Percentiles rank a stretch among this genome's conserved stretches.
Evolutionary conservation across 2,329 filamentous ascomycete species (phyloP).

Genomic region (Aspergillus ustus): DNA sequence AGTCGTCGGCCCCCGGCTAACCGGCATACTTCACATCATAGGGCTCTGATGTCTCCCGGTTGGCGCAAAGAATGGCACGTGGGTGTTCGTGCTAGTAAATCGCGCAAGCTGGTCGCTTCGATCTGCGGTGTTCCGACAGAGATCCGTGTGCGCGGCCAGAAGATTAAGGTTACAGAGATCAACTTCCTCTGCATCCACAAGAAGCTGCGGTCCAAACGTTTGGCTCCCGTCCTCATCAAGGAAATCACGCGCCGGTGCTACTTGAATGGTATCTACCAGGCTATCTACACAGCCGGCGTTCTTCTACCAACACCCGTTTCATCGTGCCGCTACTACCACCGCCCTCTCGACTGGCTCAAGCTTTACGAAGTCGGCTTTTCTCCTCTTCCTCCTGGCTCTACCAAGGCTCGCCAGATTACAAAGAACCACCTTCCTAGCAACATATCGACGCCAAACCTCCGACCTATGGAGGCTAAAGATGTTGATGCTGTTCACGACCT

Average conservation of each 20-base stretch:
- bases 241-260: conserved; percentile 95
- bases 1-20: neutral
- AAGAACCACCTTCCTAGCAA: conserved; percentile 81
- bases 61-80: conserved; percentile 96
- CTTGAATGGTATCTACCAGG: conserved; percentile 84
- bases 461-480: conserved; percentile 79
- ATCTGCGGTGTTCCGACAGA: conserved; percentile 91
- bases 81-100: conserved; percentile 82
- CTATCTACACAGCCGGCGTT: conserved; percentile 91
- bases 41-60: conserved; percentile 91
- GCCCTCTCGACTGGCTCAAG: conserved; percentile 93
- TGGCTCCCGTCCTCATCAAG: conserved; percentile 94
- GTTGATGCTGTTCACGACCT: conserved; percentile 75
- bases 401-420: conserved; percentile 80
- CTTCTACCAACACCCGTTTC: conserved; percentile 90
- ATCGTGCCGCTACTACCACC: conserved; percentile 94
- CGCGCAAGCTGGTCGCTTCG: conserved; percentile 88
- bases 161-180: conserved; percentile 83
- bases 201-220: conserved; percentile 90
- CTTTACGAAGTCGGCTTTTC: conserved; percentile 94
- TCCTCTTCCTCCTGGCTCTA: conserved; percentile 80
- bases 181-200: conserved; percentile 99
- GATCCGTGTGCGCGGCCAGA: conserved; percentile 76
- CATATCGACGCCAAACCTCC: conserved; percentile 74
- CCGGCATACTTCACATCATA: conserved; percentile 39